These are phyloP conservation scores for Rhizopogon roseolus DNA, from an alignment of 768 basidiomycete species.

Conservation along the genomic window DNA sequence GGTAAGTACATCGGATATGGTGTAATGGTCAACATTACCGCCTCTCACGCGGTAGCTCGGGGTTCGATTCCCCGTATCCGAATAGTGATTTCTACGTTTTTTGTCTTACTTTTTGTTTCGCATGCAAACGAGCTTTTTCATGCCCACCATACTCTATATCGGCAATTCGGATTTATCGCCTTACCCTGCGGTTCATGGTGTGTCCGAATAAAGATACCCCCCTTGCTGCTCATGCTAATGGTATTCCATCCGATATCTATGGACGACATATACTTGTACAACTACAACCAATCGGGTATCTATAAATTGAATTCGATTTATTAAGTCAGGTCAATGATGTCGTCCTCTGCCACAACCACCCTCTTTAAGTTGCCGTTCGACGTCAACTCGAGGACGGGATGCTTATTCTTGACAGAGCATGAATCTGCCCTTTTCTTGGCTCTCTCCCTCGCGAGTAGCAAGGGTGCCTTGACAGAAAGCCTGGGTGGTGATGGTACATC, in stretches of 20 bases:
- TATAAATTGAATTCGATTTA: not conserved
- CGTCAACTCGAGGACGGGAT: not conserved
- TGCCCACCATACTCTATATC: too few relatives aligned
- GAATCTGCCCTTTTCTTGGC: not conserved
- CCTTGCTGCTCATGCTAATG: too few relatives aligned
- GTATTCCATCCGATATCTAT: not conserved
- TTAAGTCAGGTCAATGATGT: conserved; percentile 41
- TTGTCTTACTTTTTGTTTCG: too few relatives aligned
- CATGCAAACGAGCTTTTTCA: too few relatives aligned
- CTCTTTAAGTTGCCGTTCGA: not conserved
- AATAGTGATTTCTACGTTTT: conserved; percentile 8
- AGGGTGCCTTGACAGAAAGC: conserved; percentile 10
- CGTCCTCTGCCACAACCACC: conserved; percentile 2
- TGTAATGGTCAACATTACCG: too few relatives aligned
- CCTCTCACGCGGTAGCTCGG: conserved; percentile 43
- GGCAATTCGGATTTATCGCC: too few relatives aligned
- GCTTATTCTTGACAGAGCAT: not conserved
- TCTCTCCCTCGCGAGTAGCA: conserved; percentile 19
- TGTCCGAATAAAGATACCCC: too few relatives aligned
- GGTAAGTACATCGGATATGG: too few relatives aligned
- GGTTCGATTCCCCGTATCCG: conserved; percentile 56
- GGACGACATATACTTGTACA: not conserved
- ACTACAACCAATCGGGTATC: not conserved
- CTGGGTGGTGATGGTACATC: conserved; percentile 14
- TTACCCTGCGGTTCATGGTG: too few relatives aligned